phyloP scores from a whole-genome alignment of 768 basidiomycete species.

The Amanita subjunquillea region DNA sequence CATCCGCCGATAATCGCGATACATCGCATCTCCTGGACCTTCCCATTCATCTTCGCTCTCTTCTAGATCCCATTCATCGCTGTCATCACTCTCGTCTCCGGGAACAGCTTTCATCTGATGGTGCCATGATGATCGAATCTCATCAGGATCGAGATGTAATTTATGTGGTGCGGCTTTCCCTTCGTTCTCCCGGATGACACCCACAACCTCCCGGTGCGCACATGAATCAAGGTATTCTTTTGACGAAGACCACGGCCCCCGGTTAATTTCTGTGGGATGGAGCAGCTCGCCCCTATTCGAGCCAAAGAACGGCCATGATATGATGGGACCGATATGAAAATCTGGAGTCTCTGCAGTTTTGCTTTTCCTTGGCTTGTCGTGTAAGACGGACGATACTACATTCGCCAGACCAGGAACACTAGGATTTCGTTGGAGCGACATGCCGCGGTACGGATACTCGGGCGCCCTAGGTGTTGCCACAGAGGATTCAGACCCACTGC shows the following conservation, averaged over 20 bases:
- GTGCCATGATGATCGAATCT: slow-evolving; percentile 61
- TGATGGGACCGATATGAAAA: slow-evolving; percentile 68
- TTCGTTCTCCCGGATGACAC: slow-evolving; percentile 70
- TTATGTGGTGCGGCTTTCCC: slow-evolving; percentile 68
- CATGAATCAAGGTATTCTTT: slow-evolving; percentile 56
- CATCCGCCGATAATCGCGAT: slow-evolving; percentile 74
- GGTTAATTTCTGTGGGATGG: slow-evolving; percentile 60
- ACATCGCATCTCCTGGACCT: slow-evolving; percentile 69
- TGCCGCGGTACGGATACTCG: slow-evolving; percentile 31
- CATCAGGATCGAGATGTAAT: slow-evolving; percentile 73
- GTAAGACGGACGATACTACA: slow-evolving; percentile 12
- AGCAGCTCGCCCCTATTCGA: slow-evolving; percentile 65
- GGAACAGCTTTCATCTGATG: slow-evolving; percentile 59
- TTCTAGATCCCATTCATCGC: slow-evolving; percentile 70
- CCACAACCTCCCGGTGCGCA: slow-evolving; percentile 57
- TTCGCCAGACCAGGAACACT: slow-evolving; percentile 18
- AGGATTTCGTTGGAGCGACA: slow-evolving; percentile 17
- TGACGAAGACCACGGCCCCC: slow-evolving; percentile 69
- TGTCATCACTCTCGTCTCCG: slow-evolving; percentile 66
- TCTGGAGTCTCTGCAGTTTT: slow-evolving; percentile 15
- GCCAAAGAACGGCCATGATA: slow-evolving; percentile 89
- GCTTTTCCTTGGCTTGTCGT: slow-evolving; percentile 12
- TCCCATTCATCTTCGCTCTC: slow-evolving; percentile 79
- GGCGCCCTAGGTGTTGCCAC: slow-evolving; percentile 34
- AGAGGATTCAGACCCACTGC: slow-evolving; percentile 13